phyloP scores from a whole-genome alignment of 129 eudicot genomes.

The Smallanthus sonchifolius region DNA sequence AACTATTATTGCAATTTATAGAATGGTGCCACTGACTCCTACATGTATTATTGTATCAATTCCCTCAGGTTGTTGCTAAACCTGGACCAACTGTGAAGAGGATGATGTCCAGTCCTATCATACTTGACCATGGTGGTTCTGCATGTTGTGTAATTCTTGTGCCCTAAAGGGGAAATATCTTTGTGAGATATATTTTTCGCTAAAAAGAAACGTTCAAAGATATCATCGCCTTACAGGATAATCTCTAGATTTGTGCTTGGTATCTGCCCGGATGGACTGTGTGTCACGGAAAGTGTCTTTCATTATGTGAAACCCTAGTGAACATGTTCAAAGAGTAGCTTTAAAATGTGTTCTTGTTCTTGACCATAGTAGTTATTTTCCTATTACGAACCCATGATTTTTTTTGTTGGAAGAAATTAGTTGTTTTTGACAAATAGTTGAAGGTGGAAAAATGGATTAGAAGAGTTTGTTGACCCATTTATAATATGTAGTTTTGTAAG shows the following conservation, averaged over 20 bases:
- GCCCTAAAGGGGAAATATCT: not conserved
- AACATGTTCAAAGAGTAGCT: not conserved
- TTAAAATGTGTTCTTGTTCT: not conserved
- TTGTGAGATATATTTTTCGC: conserved; percentile 4
- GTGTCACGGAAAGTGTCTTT: not conserved
- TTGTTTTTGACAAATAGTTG: not conserved
- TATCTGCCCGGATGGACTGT: not conserved
- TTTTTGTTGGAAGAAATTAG: no score
- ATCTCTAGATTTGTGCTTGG: not conserved
- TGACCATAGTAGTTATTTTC: not conserved
- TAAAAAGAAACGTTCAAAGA: not conserved
- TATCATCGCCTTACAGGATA: not conserved
- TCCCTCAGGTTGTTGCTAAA: conserved; percentile 64
- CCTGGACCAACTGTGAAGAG: conserved; percentile 67
- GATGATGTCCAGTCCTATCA: conserved; percentile 39
- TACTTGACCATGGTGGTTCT: conserved; percentile 48
- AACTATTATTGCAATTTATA: not conserved
- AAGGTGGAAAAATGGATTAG: not conserved
- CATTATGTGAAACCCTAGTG: not conserved
- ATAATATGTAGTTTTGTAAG: not conserved
- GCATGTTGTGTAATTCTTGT: conserved; percentile 38
- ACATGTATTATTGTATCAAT: not conserved
- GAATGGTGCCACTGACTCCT: not conserved
- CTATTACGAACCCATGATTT: not conserved
- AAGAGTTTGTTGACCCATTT: not conserved